phyloP scores from a whole-genome alignment of 768 basidiomycete genomes.

The Mycena galericulata region DNA sequence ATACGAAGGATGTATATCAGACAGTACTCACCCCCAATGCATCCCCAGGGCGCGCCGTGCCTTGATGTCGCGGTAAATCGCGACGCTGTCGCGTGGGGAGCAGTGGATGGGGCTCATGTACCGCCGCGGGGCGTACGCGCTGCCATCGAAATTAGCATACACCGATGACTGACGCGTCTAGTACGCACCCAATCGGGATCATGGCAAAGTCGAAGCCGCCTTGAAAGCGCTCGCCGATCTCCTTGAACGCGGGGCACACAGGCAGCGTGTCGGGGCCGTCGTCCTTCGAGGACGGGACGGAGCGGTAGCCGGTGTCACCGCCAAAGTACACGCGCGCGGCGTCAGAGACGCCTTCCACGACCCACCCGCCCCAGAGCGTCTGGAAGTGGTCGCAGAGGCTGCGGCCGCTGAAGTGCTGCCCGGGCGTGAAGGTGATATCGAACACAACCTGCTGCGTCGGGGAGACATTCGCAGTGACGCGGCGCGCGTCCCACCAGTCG shows the following conservation, averaged over 20 bases:
- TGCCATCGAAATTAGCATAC: constrained; percentile 48
- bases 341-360: constrained; percentile 60
- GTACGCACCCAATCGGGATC: too few relatives aligned
- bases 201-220: constrained; percentile 78
- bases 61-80: constrained; percentile 71
- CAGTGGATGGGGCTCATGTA: constrained; percentile 73
- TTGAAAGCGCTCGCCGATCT: constrained; percentile 73
- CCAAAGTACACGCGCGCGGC: too few relatives aligned
- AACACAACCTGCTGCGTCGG: constrained; percentile 42
- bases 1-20: background rate
- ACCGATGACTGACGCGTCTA: too few relatives aligned
- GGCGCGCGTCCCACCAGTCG: too few relatives aligned
- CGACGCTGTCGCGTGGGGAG: constrained; percentile 75
- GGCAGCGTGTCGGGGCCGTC: constrained; percentile 58
- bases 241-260: constrained; percentile 77
- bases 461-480: constrained; percentile 46
- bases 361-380: constrained; percentile 78
- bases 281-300: too few relatives aligned
- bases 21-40: constrained; percentile 71
- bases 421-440: constrained; percentile 69
- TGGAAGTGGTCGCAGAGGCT: constrained; percentile 62
- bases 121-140: constrained; percentile 68
- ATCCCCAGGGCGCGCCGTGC: constrained; percentile 73
- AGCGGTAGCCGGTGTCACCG: too few relatives aligned
- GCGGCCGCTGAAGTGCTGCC: constrained; percentile 73